phyloP scores from a whole-genome alignment of 1,284 basidiomycete genomes.

The Abortiporus biennis region DNA sequence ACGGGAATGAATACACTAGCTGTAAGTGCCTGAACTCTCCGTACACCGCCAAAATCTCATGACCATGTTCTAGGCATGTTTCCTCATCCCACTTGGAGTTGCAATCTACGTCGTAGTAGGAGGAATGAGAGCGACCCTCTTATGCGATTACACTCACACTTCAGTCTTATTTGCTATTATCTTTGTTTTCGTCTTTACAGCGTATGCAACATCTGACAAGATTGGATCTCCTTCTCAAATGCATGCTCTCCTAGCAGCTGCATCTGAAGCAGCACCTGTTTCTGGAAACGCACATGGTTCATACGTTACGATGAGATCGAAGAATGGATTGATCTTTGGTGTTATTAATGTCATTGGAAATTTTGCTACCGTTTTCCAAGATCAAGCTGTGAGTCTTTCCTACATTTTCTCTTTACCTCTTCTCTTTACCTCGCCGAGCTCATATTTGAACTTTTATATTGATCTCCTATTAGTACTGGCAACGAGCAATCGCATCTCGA shows the following conservation, averaged over 20 bases:
- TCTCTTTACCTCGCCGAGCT: background rate
- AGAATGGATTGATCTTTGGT: slow-evolving; percentile 82
- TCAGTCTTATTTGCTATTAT: slow-evolving; percentile 80
- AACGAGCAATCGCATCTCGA: slow-evolving; percentile 82
- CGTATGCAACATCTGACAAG: slow-evolving; percentile 62
- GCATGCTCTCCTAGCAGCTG: slow-evolving; percentile 44
- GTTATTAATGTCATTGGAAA: slow-evolving; percentile 84
- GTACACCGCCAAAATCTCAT: background rate
- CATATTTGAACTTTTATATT: background rate
- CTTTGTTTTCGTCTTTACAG: slow-evolving; percentile 58
- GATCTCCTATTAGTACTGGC: slow-evolving; percentile 48
- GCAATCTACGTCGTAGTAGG: slow-evolving; percentile 51
- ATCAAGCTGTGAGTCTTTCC: slow-evolving; percentile 25
- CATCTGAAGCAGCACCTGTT: slow-evolving; percentile 38
- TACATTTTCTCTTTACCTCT: background rate
- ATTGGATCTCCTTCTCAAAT: slow-evolving; percentile 48
- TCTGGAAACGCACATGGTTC: slow-evolving; percentile 54
- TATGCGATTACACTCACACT: slow-evolving; percentile 61
- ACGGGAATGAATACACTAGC: slow-evolving; percentile 52
- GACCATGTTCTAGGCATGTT: slow-evolving; percentile 42
- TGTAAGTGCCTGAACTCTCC: slow-evolving; percentile 21
- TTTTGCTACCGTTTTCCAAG: slow-evolving; percentile 49
- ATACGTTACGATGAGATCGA: slow-evolving; percentile 76
- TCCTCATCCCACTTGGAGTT: slow-evolving; percentile 54
- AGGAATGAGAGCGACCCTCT: slow-evolving; percentile 39